Conservation (phyloP, 495 filamentous ascomycete species). For the Echria macrotheca region DNA sequence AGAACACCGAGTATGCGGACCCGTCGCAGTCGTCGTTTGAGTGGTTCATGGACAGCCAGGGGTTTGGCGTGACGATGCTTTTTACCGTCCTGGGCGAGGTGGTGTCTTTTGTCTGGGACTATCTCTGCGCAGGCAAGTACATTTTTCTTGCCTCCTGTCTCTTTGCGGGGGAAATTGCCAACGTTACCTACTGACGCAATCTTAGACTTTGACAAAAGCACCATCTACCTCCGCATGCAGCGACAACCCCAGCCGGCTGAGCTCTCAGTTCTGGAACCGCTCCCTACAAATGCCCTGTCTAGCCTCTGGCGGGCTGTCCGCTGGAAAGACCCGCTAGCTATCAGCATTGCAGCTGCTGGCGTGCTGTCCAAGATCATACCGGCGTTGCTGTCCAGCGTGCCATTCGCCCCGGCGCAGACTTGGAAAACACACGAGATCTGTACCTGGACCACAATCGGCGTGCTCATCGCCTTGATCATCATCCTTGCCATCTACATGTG, state of each 20-base stretch:
- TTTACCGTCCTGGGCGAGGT: neutral
- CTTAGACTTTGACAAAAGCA: neutral
- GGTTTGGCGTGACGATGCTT: neutral
- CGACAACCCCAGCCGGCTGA: neutral
- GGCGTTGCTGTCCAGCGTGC: neutral
- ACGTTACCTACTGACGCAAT: no score
- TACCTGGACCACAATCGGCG: neutral
- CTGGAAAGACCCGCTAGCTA: neutral
- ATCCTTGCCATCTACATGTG: neutral
- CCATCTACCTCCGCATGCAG: neutral
- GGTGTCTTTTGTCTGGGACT: neutral
- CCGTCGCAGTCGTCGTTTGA: neutral
- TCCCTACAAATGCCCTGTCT: neutral
- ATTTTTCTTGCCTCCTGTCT: neutral
- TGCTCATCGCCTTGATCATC: neutral
- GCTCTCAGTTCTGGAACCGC: neutral
- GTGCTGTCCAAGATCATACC: conserved; percentile 1
- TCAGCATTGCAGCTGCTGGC: neutral
- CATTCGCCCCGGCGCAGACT: neutral
- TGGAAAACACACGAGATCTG: neutral
- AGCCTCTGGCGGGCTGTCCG: neutral
- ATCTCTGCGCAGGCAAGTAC: neutral
- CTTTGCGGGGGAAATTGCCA: no score
- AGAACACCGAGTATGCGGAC: neutral
- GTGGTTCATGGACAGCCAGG: conserved; percentile 2